Evolutionary conservation across 2,329 filamentous ascomycete genomes (phyloP).

Genomic region (Fusarium pininemorale): DNA sequence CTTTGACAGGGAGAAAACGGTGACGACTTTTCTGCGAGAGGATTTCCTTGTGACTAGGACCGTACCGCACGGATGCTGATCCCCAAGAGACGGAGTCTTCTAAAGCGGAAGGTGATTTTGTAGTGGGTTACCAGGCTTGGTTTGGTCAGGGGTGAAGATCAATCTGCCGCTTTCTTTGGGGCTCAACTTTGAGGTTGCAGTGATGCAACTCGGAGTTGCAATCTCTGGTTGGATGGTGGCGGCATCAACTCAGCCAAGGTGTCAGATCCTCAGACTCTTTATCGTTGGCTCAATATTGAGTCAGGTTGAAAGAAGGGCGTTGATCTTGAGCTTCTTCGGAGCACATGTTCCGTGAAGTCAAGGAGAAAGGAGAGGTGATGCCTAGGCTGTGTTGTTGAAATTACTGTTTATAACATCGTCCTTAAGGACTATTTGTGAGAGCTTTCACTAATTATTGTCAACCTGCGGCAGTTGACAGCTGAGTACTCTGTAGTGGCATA

Average conservation of each 20-base stretch:
- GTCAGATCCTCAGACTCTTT: neutral
- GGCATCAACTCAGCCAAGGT: neutral
- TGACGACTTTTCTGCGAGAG: too few relatives aligned
- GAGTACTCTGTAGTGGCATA: neutral
- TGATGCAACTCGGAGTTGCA: neutral
- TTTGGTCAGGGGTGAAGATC: neutral
- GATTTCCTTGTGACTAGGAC: neutral
- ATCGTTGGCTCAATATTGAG: neutral
- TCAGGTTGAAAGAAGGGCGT: neutral
- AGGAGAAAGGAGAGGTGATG: neutral
- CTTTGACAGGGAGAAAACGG: neutral
- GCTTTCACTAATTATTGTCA: too few relatives aligned
- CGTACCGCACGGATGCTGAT: neutral
- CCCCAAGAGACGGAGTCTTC: neutral
- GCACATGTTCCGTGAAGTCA: neutral
- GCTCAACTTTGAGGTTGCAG: neutral
- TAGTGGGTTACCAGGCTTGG: neutral
- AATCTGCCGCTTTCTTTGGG: neutral
- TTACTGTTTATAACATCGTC: neutral
- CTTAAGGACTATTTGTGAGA: neutral
- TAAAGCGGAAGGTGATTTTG: neutral
- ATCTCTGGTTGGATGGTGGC: neutral
- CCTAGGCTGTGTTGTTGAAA: neutral
- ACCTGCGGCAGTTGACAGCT: neutral
- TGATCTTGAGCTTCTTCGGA: neutral